Percentiles rank a stretch among this genome's conserved stretches.
Conservation (phyloP, 805 yeast genomes). For the Candida sonorensis region DNA sequence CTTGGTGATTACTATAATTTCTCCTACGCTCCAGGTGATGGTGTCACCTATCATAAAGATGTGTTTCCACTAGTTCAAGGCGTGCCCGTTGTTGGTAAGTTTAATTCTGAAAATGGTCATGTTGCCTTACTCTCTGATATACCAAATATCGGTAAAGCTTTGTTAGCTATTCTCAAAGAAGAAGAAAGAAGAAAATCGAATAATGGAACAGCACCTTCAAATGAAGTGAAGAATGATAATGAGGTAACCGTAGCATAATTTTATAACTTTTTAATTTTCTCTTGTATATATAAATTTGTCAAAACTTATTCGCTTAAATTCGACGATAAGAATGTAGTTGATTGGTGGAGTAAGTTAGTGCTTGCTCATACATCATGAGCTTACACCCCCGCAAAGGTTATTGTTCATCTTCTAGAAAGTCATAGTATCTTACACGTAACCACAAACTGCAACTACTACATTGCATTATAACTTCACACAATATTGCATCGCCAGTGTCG, state of each 20-base stretch:
- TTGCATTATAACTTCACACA: constrained; percentile 66
- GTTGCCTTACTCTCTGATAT: constrained; percentile 74
- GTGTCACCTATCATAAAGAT: constrained; percentile 81
- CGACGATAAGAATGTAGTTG: too few species aligned
- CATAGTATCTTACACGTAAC: constrained; percentile 69
- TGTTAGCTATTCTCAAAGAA: constrained; percentile 55
- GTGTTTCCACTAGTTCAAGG: constrained; percentile 71
- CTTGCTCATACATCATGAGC: too few species aligned
- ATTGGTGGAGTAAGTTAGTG: too few species aligned
- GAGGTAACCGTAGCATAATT: too few species aligned
- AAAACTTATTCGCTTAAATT: too few species aligned
- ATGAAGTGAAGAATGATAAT: too few species aligned
- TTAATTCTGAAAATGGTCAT: constrained; percentile 65
- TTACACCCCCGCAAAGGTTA: too few species aligned
- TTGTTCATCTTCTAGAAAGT: constrained; percentile 24
- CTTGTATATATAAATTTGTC: too few species aligned
- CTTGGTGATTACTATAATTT: constrained; percentile 72
- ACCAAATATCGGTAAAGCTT: constrained; percentile 63
- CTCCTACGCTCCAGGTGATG: constrained; percentile 88
- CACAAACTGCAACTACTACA: constrained; percentile 82
- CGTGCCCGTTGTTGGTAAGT: constrained; percentile 63
- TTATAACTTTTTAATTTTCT: too few species aligned
- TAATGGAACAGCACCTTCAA: too few species aligned
- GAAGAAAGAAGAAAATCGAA: constrained; percentile 30
- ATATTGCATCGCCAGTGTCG: neutral